Percentiles rank a stretch among this genome's conserved stretches.
Evolutionary conservation across 2,329 filamentous ascomycete genomes (phyloP).

Genomic region (Gyromitra esculenta): DNA sequence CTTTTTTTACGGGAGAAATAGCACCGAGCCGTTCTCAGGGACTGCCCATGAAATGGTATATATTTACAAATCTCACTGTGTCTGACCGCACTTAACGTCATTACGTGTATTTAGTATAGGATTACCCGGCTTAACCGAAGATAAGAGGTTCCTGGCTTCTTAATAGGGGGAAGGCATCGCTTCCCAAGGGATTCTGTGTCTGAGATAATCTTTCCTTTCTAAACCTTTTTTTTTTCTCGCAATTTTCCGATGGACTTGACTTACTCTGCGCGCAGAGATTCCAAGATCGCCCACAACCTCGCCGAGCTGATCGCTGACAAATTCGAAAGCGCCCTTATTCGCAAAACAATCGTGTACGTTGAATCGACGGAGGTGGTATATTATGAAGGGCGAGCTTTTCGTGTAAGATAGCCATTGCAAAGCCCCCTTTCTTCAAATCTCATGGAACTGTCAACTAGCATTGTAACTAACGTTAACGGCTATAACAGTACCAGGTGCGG

Average conservation of each 20-base stretch:
- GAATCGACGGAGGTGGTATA: not conserved
- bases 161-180: too few species aligned
- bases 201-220: not conserved
- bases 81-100: too few species aligned
- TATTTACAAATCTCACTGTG: too few species aligned
- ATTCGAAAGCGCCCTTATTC: conserved; percentile 16
- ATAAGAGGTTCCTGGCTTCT: not conserved
- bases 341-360: conserved; percentile 13
- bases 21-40: not conserved
- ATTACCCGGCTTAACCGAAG: conserved; percentile 3
- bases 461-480: not conserved
- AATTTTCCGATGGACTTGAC: not conserved
- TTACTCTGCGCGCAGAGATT: too few species aligned
- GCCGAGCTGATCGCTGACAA: conserved; percentile 14
- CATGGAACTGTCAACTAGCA: not conserved
- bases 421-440: too few species aligned
- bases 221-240: not conserved
- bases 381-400: conserved; percentile 22
- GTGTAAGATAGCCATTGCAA: not conserved
- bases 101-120: not conserved
- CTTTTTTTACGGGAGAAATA: not conserved
- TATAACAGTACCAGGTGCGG: conserved; percentile 28
- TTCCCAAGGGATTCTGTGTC: not conserved
- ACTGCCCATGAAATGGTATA: too few species aligned
- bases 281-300: conserved; percentile 18